These are phyloP conservation scores for Ophiocordyceps australis DNA, from an alignment of 2,329 filamentous ascomycete genomes.

Conservation along the genomic window DNA sequence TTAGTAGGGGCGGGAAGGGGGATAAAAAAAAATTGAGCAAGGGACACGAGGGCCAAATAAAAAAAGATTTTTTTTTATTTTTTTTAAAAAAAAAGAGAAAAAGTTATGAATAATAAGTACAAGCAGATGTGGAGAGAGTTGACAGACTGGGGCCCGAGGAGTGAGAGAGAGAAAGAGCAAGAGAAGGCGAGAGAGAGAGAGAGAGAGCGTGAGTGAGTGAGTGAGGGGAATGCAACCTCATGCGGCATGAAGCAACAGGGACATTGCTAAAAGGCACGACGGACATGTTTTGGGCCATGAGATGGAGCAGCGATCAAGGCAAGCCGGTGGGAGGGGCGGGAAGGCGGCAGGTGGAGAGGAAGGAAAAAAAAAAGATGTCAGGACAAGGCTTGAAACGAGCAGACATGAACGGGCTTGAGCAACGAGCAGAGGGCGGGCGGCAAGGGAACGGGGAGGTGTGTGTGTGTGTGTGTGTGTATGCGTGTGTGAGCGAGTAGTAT, in stretches of 20 bases:
- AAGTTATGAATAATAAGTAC: too few species aligned
- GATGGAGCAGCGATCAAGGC: slow-evolving; percentile 5
- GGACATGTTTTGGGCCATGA: too few species aligned
- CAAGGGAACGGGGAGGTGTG: slow-evolving; percentile 5
- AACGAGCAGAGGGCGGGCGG: too few species aligned
- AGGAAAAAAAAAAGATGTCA: background rate
- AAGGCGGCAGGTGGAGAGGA: slow-evolving; percentile 3
- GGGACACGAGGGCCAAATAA: too few species aligned
- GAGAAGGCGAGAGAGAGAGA: slow-evolving; percentile 3
- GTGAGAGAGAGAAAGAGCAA: slow-evolving; percentile 2
- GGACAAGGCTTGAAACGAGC: slow-evolving; percentile 1
- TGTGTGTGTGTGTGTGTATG: background rate
- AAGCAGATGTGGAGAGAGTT: background rate
- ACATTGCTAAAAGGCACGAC: slow-evolving; percentile 4
- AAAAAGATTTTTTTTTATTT: too few species aligned
- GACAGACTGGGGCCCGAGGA: background rate
- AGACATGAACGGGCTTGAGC: too few species aligned
- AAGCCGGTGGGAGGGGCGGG: slow-evolving; percentile 4
- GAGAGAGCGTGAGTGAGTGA: slow-evolving; percentile 3
- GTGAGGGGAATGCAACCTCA: slow-evolving; percentile 7
- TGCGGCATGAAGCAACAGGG: slow-evolving; percentile 5
- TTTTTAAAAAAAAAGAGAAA: too few species aligned
- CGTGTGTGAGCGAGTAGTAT: background rate
- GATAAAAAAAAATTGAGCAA: too few species aligned
- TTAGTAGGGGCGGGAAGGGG: too few species aligned